Conservation (phyloP, 1,139 yeast species). For the Sugiyamaella castrensis region DNA sequence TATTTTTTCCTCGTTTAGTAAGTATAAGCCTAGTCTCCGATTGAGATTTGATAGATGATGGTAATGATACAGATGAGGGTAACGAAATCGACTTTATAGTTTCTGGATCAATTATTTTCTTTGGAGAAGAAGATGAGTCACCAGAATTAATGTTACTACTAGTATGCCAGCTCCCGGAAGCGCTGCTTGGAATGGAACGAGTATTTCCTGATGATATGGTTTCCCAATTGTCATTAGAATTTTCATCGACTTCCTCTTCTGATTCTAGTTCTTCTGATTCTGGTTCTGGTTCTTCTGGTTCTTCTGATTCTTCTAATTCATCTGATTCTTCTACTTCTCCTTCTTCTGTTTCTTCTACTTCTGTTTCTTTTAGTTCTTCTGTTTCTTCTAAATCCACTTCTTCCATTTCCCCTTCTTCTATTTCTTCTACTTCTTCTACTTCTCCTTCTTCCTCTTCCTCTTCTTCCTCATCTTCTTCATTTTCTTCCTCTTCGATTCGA, state of each 20-base stretch:
- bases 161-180: conserved; percentile 7
- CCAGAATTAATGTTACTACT: conserved; percentile 2
- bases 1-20: too few relatives aligned
- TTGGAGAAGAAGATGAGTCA: too few relatives aligned
- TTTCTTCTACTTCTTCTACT: not conserved
- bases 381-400: not conserved
- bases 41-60: too few relatives aligned
- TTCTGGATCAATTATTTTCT: too few relatives aligned
- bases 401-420: not conserved
- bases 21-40: too few relatives aligned
- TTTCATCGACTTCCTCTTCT: not conserved
- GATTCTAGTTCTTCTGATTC: not conserved
- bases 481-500: not conserved
- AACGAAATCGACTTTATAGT: too few relatives aligned
- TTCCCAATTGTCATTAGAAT: not conserved
- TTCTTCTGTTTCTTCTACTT: not conserved
- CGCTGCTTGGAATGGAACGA: not conserved
- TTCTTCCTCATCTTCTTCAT: not conserved
- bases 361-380: not conserved
- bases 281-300: not conserved
- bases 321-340: not conserved
- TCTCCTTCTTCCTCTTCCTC: not conserved
- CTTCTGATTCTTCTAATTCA: too few relatives aligned
- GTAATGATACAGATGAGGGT: too few relatives aligned
- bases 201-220: not conserved